These are phyloP conservation scores for Gossypium raimondii DNA, from an alignment of 345 rosid species.

Conservation along the genomic window DNA sequence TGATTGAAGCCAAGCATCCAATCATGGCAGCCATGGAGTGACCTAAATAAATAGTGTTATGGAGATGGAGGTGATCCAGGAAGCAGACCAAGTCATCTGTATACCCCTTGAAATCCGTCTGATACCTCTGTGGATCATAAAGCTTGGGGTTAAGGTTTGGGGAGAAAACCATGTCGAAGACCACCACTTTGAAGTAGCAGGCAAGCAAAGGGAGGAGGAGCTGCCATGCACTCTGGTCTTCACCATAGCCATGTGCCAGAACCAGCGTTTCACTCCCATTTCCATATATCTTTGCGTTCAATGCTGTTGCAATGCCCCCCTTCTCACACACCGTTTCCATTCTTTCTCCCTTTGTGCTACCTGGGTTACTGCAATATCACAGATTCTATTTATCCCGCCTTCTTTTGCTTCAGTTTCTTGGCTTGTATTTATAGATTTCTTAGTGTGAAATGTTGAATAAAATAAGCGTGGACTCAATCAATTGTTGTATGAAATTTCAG, in stretches of 20 bases:
- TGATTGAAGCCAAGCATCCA: slow-evolving; percentile 29
- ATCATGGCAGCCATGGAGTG: slow-evolving; percentile 43
- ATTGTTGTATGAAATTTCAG: background rate
- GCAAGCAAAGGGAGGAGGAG: slow-evolving; percentile 8
- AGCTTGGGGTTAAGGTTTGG: slow-evolving; percentile 23
- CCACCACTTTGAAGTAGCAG: slow-evolving; percentile 29
- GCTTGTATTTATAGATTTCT: background rate
- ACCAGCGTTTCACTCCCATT: slow-evolving; percentile 27
- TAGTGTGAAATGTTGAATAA: background rate
- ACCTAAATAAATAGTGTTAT: slow-evolving; percentile 26
- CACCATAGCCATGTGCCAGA: slow-evolving; percentile 34
- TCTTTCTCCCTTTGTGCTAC: background rate
- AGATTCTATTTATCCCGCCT: background rate
- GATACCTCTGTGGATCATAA: slow-evolving; percentile 24
- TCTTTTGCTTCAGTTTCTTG: background rate
- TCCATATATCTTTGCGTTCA: slow-evolving; percentile 27
- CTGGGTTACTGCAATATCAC: too few relatives aligned
- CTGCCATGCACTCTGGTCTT: slow-evolving; percentile 19
- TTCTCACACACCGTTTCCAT: background rate
- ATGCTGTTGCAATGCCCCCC: slow-evolving; percentile 18
- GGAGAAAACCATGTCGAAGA: slow-evolving; percentile 28
- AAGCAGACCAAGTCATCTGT: slow-evolving; percentile 25
- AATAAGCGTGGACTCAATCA: background rate
- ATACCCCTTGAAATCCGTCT: slow-evolving; percentile 17
- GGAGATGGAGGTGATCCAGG: slow-evolving; percentile 7